A percentile compares a stretch with the other conserved stretches of the same genome.
Conservation (phyloP, 2,329 filamentous ascomycete species). For the Xylariaceae sp. region DNA sequence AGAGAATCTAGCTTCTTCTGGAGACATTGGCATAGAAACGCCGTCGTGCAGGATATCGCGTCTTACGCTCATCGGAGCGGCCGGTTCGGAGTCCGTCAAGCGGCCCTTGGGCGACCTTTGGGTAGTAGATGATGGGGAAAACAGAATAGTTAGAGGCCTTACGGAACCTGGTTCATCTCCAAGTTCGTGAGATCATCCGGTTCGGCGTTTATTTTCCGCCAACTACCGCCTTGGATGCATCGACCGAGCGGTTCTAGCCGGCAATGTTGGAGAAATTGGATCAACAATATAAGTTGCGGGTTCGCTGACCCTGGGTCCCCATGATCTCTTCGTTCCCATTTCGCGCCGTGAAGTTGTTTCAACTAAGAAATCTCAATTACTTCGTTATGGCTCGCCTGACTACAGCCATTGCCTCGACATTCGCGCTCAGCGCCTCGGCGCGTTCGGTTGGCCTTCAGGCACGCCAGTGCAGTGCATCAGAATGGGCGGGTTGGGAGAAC, state of each 20-base stretch:
- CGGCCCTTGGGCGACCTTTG: background rate
- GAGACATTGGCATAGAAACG: constrained; percentile 8
- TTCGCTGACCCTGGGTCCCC: background rate
- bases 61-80: constrained; percentile 7
- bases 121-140: no score
- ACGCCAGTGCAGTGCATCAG: background rate
- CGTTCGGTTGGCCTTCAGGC: background rate
- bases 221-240: background rate
- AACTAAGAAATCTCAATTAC: background rate
- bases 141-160: no score
- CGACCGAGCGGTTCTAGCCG: background rate
- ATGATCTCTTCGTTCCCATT: background rate
- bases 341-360: background rate
- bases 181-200: background rate
- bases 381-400: constrained; percentile 7
- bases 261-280: background rate
- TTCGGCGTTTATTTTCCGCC: constrained; percentile 4
- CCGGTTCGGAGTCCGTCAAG: background rate
- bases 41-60: constrained; percentile 8
- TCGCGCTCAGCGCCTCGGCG: constrained; percentile 13
- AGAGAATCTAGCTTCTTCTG: background rate
- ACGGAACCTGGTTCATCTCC: background rate
- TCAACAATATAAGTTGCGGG: constrained; percentile 6
- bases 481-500: constrained; percentile 35
- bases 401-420: constrained; percentile 3